A percentile compares a stretch with the other conserved stretches of the same genome.
Evolutionary conservation across 495 filamentous ascomycete species (phyloP).

Genomic region (Niebla homalea): DNA sequence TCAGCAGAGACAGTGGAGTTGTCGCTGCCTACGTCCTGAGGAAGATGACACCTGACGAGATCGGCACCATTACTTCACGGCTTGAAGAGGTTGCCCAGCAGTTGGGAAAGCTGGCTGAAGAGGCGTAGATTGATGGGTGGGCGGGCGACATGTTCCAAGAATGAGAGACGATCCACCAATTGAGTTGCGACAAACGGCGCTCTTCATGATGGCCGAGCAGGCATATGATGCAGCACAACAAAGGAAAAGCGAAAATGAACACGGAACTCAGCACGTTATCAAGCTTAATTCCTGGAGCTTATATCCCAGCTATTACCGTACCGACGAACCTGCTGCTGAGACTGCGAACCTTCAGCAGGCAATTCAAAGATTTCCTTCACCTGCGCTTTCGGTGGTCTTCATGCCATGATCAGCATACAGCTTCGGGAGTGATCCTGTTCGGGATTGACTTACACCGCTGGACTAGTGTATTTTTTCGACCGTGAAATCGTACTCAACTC

Average conservation of each 20-base stretch:
- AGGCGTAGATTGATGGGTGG: not conserved
- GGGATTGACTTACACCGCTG: no score
- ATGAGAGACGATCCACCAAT: no score
- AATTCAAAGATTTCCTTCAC: constrained; percentile 1
- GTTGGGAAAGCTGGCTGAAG: constrained; percentile 21
- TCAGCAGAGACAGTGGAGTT: constrained; percentile 36
- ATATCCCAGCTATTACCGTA: constrained; percentile 2
- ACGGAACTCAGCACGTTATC: not conserved
- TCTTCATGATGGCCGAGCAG: no score
- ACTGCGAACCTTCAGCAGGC: not conserved
- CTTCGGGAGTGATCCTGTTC: no score
- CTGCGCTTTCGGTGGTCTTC: not conserved
- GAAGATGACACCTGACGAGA: constrained; percentile 42
- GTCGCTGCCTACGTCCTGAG: constrained; percentile 57
- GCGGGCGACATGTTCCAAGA: no score
- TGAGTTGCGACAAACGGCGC: no score
- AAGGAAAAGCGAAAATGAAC: no score
- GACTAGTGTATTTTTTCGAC: not conserved
- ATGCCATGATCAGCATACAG: not conserved
- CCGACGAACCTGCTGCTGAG: not conserved
- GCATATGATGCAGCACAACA: no score
- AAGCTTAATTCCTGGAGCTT: not conserved
- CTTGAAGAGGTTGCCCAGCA: constrained; percentile 36
- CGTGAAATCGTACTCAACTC: not conserved
- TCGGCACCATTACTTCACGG: constrained; percentile 33